Evolutionary conservation across 192 early-diverging fungal genomes (phyloP).

Genomic region (Chytriomyces confervae): DNA sequence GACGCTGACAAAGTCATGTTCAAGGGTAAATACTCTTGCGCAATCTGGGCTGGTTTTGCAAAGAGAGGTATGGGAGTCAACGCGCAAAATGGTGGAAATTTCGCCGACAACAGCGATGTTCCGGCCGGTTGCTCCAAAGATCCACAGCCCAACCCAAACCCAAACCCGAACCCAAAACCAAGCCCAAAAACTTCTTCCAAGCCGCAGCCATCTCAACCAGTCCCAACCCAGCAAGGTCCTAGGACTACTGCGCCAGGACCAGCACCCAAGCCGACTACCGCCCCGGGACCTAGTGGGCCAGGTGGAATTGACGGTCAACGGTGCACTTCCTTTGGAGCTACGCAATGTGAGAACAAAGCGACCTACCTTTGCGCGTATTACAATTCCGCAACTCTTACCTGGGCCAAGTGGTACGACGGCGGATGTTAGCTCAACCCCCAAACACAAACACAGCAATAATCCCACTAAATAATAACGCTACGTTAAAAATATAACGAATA

Average conservation of each 20-base stretch:
- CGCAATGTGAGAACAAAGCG: not conserved
- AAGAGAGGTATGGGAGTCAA: slow-evolving; percentile 81
- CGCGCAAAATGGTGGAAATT: slow-evolving; percentile 20
- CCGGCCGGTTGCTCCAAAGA: not conserved
- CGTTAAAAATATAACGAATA: too few species aligned
- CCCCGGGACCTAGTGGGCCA: not conserved
- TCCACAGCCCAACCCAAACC: too few species aligned
- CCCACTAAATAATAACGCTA: too few species aligned
- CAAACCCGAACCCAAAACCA: too few species aligned
- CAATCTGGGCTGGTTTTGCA: slow-evolving; percentile 66
- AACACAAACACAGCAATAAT: too few species aligned
- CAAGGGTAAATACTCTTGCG: slow-evolving; percentile 44
- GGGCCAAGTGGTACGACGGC: slow-evolving; percentile 1
- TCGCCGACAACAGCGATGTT: not conserved
- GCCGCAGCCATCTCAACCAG: too few species aligned
- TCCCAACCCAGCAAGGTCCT: too few species aligned
- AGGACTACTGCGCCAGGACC: too few species aligned
- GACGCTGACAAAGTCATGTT: not conserved
- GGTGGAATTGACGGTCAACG: not conserved
- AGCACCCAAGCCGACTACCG: too few species aligned
- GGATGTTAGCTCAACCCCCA: not conserved
- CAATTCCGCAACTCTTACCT: not conserved
- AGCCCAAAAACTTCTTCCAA: too few species aligned
- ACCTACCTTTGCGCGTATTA: not conserved
- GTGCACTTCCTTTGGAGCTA: not conserved